Conservation (phyloP, 2,329 filamentous ascomycete species). For the Dactylellina drechsleri region DNA sequence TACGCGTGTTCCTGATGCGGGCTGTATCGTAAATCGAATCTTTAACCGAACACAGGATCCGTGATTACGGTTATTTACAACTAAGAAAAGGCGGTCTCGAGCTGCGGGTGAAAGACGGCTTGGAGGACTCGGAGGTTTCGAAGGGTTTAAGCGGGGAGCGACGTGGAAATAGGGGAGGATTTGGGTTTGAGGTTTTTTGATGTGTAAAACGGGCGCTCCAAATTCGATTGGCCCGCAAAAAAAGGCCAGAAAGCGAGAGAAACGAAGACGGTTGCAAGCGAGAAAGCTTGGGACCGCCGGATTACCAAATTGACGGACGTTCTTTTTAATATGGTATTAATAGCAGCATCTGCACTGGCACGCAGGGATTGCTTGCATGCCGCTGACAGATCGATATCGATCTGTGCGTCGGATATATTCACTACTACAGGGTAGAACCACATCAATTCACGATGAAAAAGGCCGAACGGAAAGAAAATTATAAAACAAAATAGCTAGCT, state of each 20-base stretch:
- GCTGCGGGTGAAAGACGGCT: background rate
- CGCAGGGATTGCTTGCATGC: background rate
- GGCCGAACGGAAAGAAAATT: too few relatives aligned
- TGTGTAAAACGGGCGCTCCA: slow-evolving; percentile 30
- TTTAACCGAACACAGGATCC: background rate
- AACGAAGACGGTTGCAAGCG: slow-evolving; percentile 42
- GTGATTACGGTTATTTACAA: slow-evolving; percentile 3
- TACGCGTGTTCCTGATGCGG: background rate
- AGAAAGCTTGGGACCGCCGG: background rate
- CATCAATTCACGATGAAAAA: too few relatives aligned
- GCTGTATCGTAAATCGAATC: background rate
- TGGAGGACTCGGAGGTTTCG: slow-evolving; percentile 6
- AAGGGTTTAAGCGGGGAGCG: slow-evolving; percentile 25
- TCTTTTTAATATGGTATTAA: too few relatives aligned
- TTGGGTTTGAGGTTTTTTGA: background rate
- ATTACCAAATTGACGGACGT: background rate
- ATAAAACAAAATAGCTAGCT: too few relatives aligned
- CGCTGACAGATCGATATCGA: too few relatives aligned
- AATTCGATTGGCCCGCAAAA: slow-evolving; percentile 23
- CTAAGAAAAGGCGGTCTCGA: background rate
- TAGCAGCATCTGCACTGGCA: too few relatives aligned
- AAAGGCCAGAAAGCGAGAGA: slow-evolving; percentile 19
- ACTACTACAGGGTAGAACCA: too few relatives aligned
- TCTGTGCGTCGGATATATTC: too few relatives aligned
- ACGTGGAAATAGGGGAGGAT: slow-evolving; percentile 12